Base-by-base conservation (phyloP, 257 asterid genomes). In the Perilla frutescens region DNA sequence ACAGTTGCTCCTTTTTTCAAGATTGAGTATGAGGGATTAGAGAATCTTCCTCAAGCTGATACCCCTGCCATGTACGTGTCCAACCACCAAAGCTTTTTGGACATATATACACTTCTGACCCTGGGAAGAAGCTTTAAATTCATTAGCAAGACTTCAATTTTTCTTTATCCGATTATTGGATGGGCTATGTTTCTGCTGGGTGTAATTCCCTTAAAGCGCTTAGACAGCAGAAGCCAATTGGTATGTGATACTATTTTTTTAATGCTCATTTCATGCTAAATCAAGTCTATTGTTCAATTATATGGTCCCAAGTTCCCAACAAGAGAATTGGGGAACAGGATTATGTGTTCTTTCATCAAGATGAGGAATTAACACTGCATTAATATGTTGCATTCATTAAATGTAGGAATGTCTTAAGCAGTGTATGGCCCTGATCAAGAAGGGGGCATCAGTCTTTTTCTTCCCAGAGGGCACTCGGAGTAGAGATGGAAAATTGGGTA, bases 111-210 rank as follows among this genome's bases (percentile, higher is more conserved):
- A 8, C 96, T 92, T 77, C 87, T 95, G 71, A 95, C 97, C 58
- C 92, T 95, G 50, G 96, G 98, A 14, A 90, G 85, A 80, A 86
- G 87, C 87, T 95, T 87, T 89, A 95, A 95, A 74, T 95, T 95
- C 87, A 95, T 95, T 50, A 95, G 99, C 91, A 95, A 95, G 86
- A 95, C 98, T 36, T 83, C 98, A 3, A 77, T 95, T 74, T 95
- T 95, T 82, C 89, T 92, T 43, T 86, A 82, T 83, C 99, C 99
- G 29, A 83, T 95, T 81, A 82, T 95, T 45, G 98, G 99, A 64
- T 95, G 99, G 99, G 98, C 97, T 71, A 90, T 95, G 99, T 92
- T 87, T 85, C 76, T 92, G 75, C 76, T 92, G 73, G 99, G 99
- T 40, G 87, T 79, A 43, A 90, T 95, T 77, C 98, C 99, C 14